A percentile compares a stretch with the other conserved stretches of the same genome.
phyloP scores from a whole-genome alignment of 768 basidiomycete species.

The Boletus sp. region DNA sequence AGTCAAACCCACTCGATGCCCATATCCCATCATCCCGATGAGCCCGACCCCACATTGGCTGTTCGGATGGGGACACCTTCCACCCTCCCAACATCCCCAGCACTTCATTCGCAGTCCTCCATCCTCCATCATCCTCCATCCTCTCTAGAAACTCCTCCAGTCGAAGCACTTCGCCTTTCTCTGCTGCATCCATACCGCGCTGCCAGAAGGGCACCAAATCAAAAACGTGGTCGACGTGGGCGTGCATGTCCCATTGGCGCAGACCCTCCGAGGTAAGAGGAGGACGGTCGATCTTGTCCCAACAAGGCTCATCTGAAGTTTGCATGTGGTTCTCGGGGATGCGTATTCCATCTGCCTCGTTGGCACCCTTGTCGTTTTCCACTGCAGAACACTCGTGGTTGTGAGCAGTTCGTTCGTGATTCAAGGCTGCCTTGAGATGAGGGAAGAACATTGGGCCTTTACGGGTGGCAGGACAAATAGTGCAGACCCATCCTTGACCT shows the following conservation, averaged over 20 bases:
- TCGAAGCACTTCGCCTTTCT: constrained; percentile 40
- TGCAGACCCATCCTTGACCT: constrained; percentile 34
- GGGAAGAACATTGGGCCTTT: constrained; percentile 21
- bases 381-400: constrained; percentile 16
- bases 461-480: constrained; percentile 27
- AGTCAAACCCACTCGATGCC: constrained; percentile 1
- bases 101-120: constrained; percentile 28
- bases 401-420: constrained; percentile 28
- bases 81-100: constrained; percentile 30
- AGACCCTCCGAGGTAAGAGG: constrained; percentile 31
- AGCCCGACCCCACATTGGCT: constrained; percentile 9
- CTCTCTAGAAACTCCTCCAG: constrained; percentile 46
- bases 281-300: constrained; percentile 30
- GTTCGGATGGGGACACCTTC: constrained; percentile 7
- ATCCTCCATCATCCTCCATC: constrained; percentile 35
- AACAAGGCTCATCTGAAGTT: constrained; percentile 20
- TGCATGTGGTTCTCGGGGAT: constrained; percentile 6
- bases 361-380: neutral
- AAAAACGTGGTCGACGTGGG: constrained; percentile 44
- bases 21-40: constrained; percentile 3
- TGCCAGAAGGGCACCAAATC: constrained; percentile 57
- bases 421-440: constrained; percentile 27
- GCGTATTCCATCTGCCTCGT: neutral
- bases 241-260: constrained; percentile 28
- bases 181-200: constrained; percentile 45